phyloP scores from a whole-genome alignment of 164 flowering plant species.

The Vitis rupestris region DNA sequence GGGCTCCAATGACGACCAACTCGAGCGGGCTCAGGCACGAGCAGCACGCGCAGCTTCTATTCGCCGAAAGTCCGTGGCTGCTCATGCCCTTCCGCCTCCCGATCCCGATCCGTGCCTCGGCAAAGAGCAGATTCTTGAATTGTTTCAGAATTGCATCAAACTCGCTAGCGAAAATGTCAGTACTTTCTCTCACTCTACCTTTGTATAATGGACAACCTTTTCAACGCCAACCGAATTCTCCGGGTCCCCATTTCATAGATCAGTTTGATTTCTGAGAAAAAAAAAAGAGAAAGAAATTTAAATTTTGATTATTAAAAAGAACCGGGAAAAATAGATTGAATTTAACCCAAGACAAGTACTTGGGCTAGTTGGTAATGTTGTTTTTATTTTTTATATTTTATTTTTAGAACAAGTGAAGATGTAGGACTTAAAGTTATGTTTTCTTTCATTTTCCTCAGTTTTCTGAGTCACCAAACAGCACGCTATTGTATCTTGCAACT shows the following conservation, averaged over 20 bases:
- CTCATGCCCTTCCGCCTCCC: slow-evolving; percentile 14
- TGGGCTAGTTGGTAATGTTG: not conserved
- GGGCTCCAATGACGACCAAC: slow-evolving; percentile 84
- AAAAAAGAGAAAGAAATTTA: too few relatives aligned
- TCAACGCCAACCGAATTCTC: too few relatives aligned
- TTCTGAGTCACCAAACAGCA: too few relatives aligned
- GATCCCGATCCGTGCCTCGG: slow-evolving; percentile 44
- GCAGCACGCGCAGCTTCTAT: slow-evolving; percentile 86
- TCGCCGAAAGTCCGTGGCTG: slow-evolving; percentile 57
- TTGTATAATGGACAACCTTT: not conserved
- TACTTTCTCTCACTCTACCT: slow-evolving; percentile 1
- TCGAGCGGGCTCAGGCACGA: slow-evolving; percentile 90
- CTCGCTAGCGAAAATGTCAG: slow-evolving; percentile 94
- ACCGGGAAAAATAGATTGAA: too few relatives aligned
- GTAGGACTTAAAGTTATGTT: too few relatives aligned
- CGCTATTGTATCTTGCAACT: too few relatives aligned
- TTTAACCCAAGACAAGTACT: too few relatives aligned
- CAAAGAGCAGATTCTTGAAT: slow-evolving; percentile 68
- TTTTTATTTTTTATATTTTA: not conserved
- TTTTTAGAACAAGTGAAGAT: slow-evolving; percentile 1
- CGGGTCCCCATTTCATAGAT: too few relatives aligned
- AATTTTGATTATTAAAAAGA: not conserved
- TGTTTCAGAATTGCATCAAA: slow-evolving; percentile 89
- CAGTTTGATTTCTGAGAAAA: too few relatives aligned
- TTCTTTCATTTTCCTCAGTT: too few relatives aligned